These are phyloP conservation scores for Suillus paluster DNA, from an alignment of 768 basidiomycete genomes.

Conservation along the genomic window DNA sequence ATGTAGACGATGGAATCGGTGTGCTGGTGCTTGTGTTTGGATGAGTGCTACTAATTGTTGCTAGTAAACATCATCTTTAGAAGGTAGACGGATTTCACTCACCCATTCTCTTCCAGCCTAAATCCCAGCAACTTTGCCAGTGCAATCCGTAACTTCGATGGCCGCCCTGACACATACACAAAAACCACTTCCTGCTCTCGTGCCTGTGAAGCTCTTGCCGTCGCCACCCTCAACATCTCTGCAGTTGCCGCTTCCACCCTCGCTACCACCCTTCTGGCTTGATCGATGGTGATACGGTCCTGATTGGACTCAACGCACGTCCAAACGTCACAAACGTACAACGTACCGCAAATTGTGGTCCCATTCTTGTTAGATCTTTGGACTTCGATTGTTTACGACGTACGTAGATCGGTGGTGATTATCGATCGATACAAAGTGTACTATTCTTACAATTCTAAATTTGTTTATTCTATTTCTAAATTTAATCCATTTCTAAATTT, in stretches of 20 bases:
- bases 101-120: background rate
- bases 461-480: too few relatives aligned
- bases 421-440: background rate
- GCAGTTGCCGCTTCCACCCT: background rate
- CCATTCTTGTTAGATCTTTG: background rate
- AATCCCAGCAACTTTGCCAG: background rate
- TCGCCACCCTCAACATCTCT: background rate
- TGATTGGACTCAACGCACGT: background rate
- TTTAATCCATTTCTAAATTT: constrained; percentile 1
- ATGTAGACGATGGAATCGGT: too few relatives aligned
- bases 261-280: background rate
- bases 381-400: background rate
- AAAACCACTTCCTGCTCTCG: background rate
- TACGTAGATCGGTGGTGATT: background rate
- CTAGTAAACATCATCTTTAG: too few relatives aligned
- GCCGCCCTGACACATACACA: background rate
- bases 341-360: background rate
- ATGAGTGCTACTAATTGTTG: too few relatives aligned
- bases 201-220: background rate
- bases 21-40: too few relatives aligned
- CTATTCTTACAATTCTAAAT: background rate
- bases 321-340: background rate
- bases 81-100: background rate
- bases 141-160: background rate
- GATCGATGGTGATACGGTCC: background rate